phyloP scores from a whole-genome alignment of 805 yeast species.

The Saturnispora ahearnii region DNA sequence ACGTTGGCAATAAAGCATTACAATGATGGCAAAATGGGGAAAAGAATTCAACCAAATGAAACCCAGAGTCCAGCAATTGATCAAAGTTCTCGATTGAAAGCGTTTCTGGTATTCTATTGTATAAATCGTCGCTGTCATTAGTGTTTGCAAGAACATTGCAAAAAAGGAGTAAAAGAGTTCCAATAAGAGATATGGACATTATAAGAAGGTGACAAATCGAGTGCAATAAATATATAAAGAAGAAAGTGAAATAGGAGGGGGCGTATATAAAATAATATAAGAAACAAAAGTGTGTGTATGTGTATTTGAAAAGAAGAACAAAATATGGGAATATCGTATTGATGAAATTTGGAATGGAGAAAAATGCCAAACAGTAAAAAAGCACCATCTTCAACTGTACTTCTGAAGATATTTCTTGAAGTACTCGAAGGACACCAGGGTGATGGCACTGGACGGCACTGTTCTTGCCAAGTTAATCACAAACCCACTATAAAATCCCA shows the following conservation, averaged over 20 bases:
- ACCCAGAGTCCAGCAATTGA: conserved; percentile 37
- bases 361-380: neutral
- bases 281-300: no score
- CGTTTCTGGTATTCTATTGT: conserved; percentile 36
- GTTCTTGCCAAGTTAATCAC: conserved; percentile 80
- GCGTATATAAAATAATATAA: no score
- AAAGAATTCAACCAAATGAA: conserved; percentile 77
- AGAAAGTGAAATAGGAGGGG: no score
- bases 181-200: neutral
- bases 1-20: conserved; percentile 64
- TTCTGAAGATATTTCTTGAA: conserved; percentile 45
- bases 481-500: conserved; percentile 86
- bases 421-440: conserved; percentile 85
- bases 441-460: conserved; percentile 92
- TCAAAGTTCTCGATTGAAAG: conserved; percentile 46
- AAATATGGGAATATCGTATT: neutral
- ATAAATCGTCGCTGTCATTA: conserved; percentile 3
- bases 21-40: conserved; percentile 91
- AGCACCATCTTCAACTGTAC: conserved; percentile 3
- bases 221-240: no score
- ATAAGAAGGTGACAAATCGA: neutral
- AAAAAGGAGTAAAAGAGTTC: neutral
- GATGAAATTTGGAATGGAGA: neutral
- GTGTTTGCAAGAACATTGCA: neutral
- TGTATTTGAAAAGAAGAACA: no score